phyloP scores from a whole-genome alignment of 495 filamentous ascomycete genomes.

The Hypomontagnella monticulosa region DNA sequence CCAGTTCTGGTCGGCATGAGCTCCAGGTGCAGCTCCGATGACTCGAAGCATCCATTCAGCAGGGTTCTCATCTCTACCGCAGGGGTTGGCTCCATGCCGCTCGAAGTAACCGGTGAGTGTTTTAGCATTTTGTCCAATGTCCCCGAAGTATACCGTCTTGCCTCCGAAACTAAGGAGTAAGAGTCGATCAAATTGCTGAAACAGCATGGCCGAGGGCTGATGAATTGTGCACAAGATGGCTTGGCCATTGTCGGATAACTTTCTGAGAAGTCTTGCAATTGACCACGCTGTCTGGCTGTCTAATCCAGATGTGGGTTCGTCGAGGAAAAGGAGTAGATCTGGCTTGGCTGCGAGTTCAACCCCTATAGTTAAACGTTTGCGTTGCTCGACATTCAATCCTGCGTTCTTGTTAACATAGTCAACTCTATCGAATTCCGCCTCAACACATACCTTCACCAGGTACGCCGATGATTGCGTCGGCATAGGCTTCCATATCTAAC shows the following conservation, averaged over 20 bases:
- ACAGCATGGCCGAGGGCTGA: slow-evolving; percentile 82
- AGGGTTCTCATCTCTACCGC: slow-evolving; percentile 62
- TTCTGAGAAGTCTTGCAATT: slow-evolving; percentile 78
- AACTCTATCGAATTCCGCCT: neutral
- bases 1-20: slow-evolving; percentile 79
- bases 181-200: slow-evolving; percentile 61
- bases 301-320: slow-evolving; percentile 85
- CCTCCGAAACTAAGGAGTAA: slow-evolving; percentile 63
- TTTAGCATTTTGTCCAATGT: slow-evolving; percentile 48
- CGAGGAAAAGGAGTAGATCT: slow-evolving; percentile 84
- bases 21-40: slow-evolving; percentile 87
- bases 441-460: slow-evolving; percentile 59
- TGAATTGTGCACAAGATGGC: slow-evolving; percentile 93
- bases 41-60: slow-evolving; percentile 88
- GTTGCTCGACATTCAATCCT: slow-evolving; percentile 82
- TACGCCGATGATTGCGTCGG: slow-evolving; percentile 77
- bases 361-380: slow-evolving; percentile 81
- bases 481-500: slow-evolving; percentile 75
- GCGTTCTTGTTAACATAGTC: slow-evolving; percentile 34
- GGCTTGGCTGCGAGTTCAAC: slow-evolving; percentile 92
- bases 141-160: slow-evolving; percentile 65
- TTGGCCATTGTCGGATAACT: slow-evolving; percentile 82
- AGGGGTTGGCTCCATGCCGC: slow-evolving; percentile 58
- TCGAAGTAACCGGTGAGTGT: slow-evolving; percentile 58
- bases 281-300: slow-evolving; percentile 89